Conservation (phyloP, 192 early-diverging fungal species). For the Entrophospora sp. region DNA sequence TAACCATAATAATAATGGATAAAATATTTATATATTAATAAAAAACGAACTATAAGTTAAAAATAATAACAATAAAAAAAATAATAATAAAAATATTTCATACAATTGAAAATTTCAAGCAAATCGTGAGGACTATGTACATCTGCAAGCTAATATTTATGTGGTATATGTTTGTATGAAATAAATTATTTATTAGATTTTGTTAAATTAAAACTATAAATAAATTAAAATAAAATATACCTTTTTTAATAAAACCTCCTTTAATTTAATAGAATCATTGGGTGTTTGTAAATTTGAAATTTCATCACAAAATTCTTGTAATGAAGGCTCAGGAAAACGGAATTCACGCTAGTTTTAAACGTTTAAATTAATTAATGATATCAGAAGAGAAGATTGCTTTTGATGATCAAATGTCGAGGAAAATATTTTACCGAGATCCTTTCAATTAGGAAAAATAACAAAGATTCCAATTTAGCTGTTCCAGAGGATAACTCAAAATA, state of each 20-base stretch:
- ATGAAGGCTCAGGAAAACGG: neutral
- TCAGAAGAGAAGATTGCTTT: neutral
- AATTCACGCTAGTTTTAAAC: neutral
- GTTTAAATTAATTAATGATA: neutral
- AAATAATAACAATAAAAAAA: neutral
- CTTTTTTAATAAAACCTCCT: no score
- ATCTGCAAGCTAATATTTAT: neutral
- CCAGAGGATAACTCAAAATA: neutral
- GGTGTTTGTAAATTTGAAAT: no score
- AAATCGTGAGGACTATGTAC: neutral
- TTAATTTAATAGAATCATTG: no score
- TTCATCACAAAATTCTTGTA: conserved; percentile 8
- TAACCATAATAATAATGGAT: no score
- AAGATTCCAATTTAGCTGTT: neutral
- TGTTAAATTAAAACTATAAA: no score
- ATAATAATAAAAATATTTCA: neutral
- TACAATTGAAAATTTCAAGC: neutral
- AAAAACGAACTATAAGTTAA: no score
- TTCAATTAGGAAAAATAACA: conserved; percentile 18
- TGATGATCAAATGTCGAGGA: neutral
- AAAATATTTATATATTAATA: no score
- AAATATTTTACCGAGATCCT: conserved; percentile 1
- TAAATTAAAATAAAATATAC: no score
- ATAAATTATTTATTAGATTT: neutral
- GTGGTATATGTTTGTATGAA: no score